Conservation (phyloP, 805 yeast species). For the Zygosaccharomyces bisporus region DNA sequence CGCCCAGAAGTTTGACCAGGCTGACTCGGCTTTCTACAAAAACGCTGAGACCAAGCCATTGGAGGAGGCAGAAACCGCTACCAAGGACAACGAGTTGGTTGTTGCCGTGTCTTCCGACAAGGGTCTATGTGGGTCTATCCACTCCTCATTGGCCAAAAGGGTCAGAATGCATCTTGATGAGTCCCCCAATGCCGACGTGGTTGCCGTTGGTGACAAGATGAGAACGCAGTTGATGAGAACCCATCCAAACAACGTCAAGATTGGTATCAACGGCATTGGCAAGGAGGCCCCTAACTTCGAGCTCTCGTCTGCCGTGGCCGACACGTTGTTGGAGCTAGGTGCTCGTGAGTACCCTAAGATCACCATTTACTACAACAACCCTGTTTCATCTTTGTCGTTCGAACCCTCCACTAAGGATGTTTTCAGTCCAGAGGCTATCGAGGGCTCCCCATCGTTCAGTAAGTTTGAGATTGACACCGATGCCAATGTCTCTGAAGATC, state of each 20-base stretch:
- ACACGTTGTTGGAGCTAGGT: slow-evolving; percentile 60
- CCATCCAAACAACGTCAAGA: slow-evolving; percentile 59
- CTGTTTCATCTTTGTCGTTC: slow-evolving; percentile 82
- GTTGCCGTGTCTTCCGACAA: slow-evolving; percentile 93
- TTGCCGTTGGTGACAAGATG: slow-evolving; percentile 91
- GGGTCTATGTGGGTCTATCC: slow-evolving; percentile 98
- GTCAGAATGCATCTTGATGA: slow-evolving; percentile 66
- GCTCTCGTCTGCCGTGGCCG: slow-evolving; percentile 87
- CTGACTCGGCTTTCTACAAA: slow-evolving; percentile 73
- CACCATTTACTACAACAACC: slow-evolving; percentile 83
- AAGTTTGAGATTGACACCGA: slow-evolving; percentile 76
- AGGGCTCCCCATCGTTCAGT: slow-evolving; percentile 78
- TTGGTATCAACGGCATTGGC: slow-evolving; percentile 88
- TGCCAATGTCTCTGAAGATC: slow-evolving; percentile 62
- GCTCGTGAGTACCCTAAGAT: slow-evolving; percentile 56
- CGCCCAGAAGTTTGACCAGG: slow-evolving; percentile 77
- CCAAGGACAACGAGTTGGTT: slow-evolving; percentile 61
- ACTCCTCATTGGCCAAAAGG: slow-evolving; percentile 88
- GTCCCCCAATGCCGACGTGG: slow-evolving; percentile 68
- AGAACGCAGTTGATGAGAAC: slow-evolving; percentile 87
- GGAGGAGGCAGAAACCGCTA: slow-evolving; percentile 40
- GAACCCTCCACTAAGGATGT: slow-evolving; percentile 73
- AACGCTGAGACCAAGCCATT: slow-evolving; percentile 73
- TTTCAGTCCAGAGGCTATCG: slow-evolving; percentile 67
- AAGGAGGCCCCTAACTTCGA: slow-evolving; percentile 92